Base-by-base conservation (phyloP, 1,139 yeast genomes). In the Suhomyces bokatorum region DNA sequence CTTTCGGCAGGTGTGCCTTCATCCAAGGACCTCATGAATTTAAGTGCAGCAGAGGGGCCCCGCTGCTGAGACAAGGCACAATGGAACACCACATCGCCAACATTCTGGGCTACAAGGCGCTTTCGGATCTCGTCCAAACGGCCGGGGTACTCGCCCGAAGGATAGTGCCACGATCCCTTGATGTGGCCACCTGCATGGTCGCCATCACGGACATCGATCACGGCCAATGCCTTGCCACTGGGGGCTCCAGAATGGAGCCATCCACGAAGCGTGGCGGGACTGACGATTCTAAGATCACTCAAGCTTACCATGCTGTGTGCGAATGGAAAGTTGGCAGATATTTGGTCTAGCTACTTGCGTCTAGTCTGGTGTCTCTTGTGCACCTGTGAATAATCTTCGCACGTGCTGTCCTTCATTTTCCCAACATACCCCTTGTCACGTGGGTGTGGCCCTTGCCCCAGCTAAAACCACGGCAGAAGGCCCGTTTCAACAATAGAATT, bases 61-160 rank as follows among this genome's bases (percentile, higher is more conserved):
- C 98, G 71, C 47, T 84, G 95, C 64, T 91, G 97, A 3, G 95
- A 85, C 36, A 87, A 73, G 32, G 90, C 91, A 65, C 98, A 93
- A 62, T 91, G 97, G 68, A 93, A 91, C 1, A 93, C 85, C 0
- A 90, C 83, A 46, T 79, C 79, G 42, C 75, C 70, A 11, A 70
- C 63, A 6, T 63, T 60, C 9, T 65, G 59, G 4, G 63, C 62
- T 20, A 54, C 45, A 12, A 81, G 57, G 17, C 65, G 53, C 13
- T 65, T 53, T 26, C 73, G 63, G 16, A 85, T 67, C 17, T 74
- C 69, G 2, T 76, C 71, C 33, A 81, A 58, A 2, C 64, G 63
- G 12, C 64, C 59, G 4, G 66, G 56, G 53, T 88, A 75, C 13
- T 71, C 63, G 1, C 71, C 63, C 3, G 87, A 75, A 2, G 96